Percentiles rank a stretch among this genome's conserved stretches.
phyloP scores from a whole-genome alignment of 2,329 filamentous ascomycete species.

The Aspergillus sclerotialis region DNA sequence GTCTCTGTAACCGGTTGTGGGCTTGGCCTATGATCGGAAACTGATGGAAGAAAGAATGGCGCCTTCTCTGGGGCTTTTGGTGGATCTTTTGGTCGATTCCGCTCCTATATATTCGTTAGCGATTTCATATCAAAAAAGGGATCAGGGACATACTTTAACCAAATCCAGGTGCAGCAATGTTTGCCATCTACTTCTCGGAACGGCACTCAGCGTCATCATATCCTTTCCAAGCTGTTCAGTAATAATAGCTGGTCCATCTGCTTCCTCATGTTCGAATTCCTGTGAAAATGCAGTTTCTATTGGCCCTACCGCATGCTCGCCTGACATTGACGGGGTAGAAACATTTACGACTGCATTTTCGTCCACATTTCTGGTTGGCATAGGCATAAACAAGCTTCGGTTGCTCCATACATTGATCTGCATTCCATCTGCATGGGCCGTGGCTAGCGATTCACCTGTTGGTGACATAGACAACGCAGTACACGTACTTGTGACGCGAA shows the following conservation, averaged over 20 bases:
- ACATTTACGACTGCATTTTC: constrained; percentile 65
- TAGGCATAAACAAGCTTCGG: constrained; percentile 79
- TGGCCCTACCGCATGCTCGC: constrained; percentile 69
- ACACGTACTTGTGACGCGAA: constrained; percentile 71
- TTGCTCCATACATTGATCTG: constrained; percentile 98
- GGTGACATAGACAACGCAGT: constrained; percentile 80
- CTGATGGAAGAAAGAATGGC: constrained; percentile 77
- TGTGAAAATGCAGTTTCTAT: constrained; percentile 69
- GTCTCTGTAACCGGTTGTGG: background rate
- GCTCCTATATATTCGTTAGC: constrained; percentile 48
- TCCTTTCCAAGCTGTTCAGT: constrained; percentile 74
- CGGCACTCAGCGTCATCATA: constrained; percentile 80
- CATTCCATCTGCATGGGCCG: constrained; percentile 70
- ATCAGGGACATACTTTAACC: constrained; percentile 50
- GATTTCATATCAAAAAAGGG: constrained; percentile 1
- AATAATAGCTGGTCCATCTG: constrained; percentile 47
- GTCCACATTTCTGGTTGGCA: constrained; percentile 76
- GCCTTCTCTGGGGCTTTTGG: constrained; percentile 90
- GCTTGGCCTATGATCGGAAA: constrained; percentile 5
- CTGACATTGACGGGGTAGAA: constrained; percentile 66
- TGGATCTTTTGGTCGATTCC: constrained; percentile 88
- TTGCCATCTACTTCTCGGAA: constrained; percentile 90
- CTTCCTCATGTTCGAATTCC: constrained; percentile 39
- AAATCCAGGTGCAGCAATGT: constrained; percentile 86
- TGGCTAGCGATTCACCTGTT: constrained; percentile 91